A percentile compares a stretch with the other conserved stretches of the same genome.
Evolutionary conservation across 352 stramenopile species (phyloP).

Genomic region (Phytophthora syringae): DNA sequence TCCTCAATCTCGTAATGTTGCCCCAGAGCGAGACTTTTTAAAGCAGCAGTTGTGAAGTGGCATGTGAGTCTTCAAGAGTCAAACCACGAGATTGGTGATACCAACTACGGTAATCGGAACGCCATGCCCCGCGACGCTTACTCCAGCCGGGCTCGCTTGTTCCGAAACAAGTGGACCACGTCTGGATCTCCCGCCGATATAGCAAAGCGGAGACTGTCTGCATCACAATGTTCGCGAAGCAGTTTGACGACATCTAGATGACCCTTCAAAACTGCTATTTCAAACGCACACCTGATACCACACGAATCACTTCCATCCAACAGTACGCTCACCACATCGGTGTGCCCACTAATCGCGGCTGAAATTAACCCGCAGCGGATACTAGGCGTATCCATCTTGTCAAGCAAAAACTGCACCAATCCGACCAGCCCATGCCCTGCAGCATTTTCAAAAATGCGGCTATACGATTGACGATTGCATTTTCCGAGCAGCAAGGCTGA

Average conservation of each 20-base stretch:
- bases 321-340: slow-evolving; percentile 6
- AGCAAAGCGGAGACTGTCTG: slow-evolving; percentile 10
- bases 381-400: slow-evolving; percentile 7
- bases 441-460: slow-evolving; percentile 19
- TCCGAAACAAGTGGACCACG: slow-evolving; percentile 7
- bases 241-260: neutral
- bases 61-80: too few relatives aligned
- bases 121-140: too few relatives aligned
- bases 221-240: slow-evolving; percentile 12
- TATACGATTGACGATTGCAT: slow-evolving; percentile 12
- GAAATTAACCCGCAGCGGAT: slow-evolving; percentile 21
- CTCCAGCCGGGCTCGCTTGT: slow-evolving; percentile 13
- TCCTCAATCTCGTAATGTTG: too few relatives aligned
- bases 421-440: slow-evolving; percentile 3
- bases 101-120: too few relatives aligned
- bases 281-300: slow-evolving; percentile 20
- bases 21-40: too few relatives aligned
- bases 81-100: too few relatives aligned
- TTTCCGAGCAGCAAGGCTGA: slow-evolving; percentile 8
- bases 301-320: slow-evolving; percentile 8
- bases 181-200: slow-evolving; percentile 10
- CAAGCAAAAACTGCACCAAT: slow-evolving; percentile 7
- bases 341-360: slow-evolving; percentile 11
- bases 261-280: slow-evolving; percentile 15
- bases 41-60: too few relatives aligned